Conservation (phyloP, 73 alveolate species). For the Halteria grandinella region DNA sequence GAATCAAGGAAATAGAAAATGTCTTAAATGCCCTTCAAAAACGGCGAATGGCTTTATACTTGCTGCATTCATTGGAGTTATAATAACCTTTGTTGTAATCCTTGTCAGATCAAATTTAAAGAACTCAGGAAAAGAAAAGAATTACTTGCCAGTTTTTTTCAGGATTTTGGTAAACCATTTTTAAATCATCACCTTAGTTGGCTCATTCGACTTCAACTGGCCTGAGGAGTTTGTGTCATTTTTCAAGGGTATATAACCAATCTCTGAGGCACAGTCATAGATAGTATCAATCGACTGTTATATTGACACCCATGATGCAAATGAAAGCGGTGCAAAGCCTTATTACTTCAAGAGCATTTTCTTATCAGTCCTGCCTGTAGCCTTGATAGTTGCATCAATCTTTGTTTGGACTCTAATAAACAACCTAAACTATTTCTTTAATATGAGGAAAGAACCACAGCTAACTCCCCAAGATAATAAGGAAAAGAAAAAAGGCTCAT, state of each 20-base stretch:
- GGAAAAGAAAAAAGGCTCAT: too few species aligned
- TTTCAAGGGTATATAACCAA: neutral
- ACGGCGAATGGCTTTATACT: slow-evolving; percentile 22
- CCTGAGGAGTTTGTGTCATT: neutral
- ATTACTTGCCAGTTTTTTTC: slow-evolving; percentile 31
- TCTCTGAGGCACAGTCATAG: neutral
- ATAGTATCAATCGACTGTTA: neutral
- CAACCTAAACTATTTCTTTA: too few species aligned
- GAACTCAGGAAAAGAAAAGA: slow-evolving; percentile 28
- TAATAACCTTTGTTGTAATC: neutral
- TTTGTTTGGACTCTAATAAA: too few species aligned
- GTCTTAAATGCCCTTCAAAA: slow-evolving; percentile 54
- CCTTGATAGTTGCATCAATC: neutral
- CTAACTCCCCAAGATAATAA: neutral
- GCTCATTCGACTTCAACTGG: slow-evolving; percentile 25
- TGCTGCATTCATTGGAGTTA: neutral
- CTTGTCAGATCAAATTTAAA: slow-evolving; percentile 46
- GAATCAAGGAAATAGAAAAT: slow-evolving; percentile 34
- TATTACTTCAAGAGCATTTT: neutral
- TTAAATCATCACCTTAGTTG: slow-evolving; percentile 16
- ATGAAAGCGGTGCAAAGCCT: neutral
- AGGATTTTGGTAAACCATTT: slow-evolving; percentile 56
- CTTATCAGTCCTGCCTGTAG: neutral
- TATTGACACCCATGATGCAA: neutral
- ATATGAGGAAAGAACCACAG: too few species aligned